Base-by-base conservation (phyloP, 371 early-diverging fungal species). In the Lichtheimia ornata region DNA sequence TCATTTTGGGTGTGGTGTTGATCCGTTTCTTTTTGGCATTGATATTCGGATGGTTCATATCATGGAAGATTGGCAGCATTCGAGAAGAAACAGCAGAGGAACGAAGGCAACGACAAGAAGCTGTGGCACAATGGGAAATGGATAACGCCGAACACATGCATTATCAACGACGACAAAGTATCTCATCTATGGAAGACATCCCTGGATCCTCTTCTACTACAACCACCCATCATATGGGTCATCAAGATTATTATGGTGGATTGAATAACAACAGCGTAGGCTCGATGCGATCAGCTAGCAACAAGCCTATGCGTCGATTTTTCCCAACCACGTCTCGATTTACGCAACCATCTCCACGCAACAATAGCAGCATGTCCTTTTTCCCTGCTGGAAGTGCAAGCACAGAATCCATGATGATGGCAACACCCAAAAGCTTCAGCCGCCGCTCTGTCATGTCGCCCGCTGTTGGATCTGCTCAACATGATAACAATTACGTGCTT, bases 21-120 rank as follows among this genome's bases (percentile, higher is more conserved):
- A 85, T 86, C 66, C 91, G 90, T 63, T 94, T 94, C 73, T 73
- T 91, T 44, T 73, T 94, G 79, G 93, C 95, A 0, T 66, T 93
- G 20, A 78, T 90, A 41, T 94, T 94, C 81, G 90, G 88, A 12
- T 94, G 93, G 93, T 83, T 88, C 43, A 71, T 92, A 49, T 84
- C 87, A 4, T 87, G 87, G 77, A 77, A 88, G 30, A 70, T 92
- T 60, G 94, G 90, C 35, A 87, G 79, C 35, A 85, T 91, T 43
- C 83, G 85, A 53, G 80, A 85, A 65, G 89, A 91, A 65, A 84
- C 91, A 4, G 74, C 73, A 5, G 84, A 82, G 54, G 84, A 83
- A 53, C 71, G 86, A 50, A 70, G 74, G 9, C 64, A 69, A 17
- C 70, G 88, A 47, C 72, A 75, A 57, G 85, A 84, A 9, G 82